Base-by-base conservation (phyloP, 108 stramenopile genomes). In the Skeletonema menzelii region DNA sequence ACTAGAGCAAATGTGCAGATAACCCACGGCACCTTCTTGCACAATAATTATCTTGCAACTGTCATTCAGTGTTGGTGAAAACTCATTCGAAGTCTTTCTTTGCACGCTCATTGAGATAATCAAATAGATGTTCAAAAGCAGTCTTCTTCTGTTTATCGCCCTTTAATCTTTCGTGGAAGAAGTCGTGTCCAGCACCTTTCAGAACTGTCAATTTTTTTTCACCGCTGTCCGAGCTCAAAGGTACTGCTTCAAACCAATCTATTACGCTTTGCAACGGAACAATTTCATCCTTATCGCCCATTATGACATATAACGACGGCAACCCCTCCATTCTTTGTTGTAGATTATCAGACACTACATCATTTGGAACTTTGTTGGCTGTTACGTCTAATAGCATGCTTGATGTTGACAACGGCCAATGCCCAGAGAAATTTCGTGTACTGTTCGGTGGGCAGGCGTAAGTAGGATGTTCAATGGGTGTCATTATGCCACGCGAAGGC, bases 401-500 rank as follows among this genome's bases (percentile, higher is more conserved):
- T 19, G 81, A 79, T 24, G 83, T 86, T 13, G 72, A 72, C 37
- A 88, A 59, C 10, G 87, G 87, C 87, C 87, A 88, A 22, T 68
- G 57, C 8, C 87, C 87, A 5, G 31, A 28, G 56, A 69, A 88
- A 58, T 88, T 88, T 1, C 87, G 82, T 2, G 56, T 67, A 12
- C 79, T 69, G 27, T 12, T 56, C 0, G 68, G n/a, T 24, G 87
- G 87, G 59, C 79, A 84, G 28, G 80, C 69, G 44, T 88, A 86
- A 15, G 71, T 56, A 0, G 87, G 70, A 56, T 88, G 83, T 65
- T 88, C 85, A 17, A 67, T 32, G 5, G 87, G 87, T 32, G 87
- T 86, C 30, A 84, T 22, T 5, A 77, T n/a, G 32, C 70, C 58
- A 5, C 55, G 24, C 2, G 73, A 72, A 1, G 87, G 87, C 12